Conservation (phyloP, 2,329 filamentous ascomycete species). For the Fusarium fujikuroi region DNA sequence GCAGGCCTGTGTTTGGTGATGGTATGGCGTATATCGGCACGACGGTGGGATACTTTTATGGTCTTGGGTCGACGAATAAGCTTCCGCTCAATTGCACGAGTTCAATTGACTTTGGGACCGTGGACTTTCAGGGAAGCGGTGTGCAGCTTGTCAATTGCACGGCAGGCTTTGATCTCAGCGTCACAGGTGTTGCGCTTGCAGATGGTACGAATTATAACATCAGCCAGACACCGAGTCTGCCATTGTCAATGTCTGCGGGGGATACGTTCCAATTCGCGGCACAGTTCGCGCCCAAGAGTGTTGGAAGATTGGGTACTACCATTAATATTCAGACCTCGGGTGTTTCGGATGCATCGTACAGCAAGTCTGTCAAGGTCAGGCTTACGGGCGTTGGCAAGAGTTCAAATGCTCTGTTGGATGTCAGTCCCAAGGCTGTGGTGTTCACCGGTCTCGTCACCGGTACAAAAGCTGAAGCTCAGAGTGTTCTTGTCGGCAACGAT, state of each 20-base stretch:
- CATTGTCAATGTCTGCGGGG: slow-evolving; percentile 49
- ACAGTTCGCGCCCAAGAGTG: slow-evolving; percentile 51
- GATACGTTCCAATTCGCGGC: slow-evolving; percentile 56
- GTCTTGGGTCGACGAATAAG: slow-evolving; percentile 66
- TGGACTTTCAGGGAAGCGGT: slow-evolving; percentile 52
- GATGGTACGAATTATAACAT: slow-evolving; percentile 51
- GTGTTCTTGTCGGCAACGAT: slow-evolving; percentile 60
- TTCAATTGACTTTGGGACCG: slow-evolving; percentile 56
- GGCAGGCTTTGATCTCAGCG: slow-evolving; percentile 56
- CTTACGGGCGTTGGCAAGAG: slow-evolving; percentile 63
- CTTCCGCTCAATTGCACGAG: slow-evolving; percentile 64
- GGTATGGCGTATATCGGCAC: slow-evolving; percentile 66
- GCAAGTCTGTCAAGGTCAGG: slow-evolving; percentile 57
- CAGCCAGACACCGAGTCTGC: slow-evolving; percentile 47
- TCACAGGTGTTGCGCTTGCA: slow-evolving; percentile 53
- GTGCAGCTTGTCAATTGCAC: slow-evolving; percentile 56
- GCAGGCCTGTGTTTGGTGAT: slow-evolving; percentile 67
- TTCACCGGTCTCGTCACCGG: slow-evolving; percentile 63
- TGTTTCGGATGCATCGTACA: slow-evolving; percentile 54
- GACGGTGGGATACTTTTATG: slow-evolving; percentile 62
- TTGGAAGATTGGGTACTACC: slow-evolving; percentile 61
- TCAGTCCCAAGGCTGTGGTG: slow-evolving; percentile 60
- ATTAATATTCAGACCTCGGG: slow-evolving; percentile 62
- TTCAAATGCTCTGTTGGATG: slow-evolving; percentile 54
- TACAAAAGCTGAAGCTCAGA: slow-evolving; percentile 53